These are phyloP conservation scores for Hirschfeldia incana DNA, from an alignment of 345 rosid species.

Conservation along the genomic window DNA sequence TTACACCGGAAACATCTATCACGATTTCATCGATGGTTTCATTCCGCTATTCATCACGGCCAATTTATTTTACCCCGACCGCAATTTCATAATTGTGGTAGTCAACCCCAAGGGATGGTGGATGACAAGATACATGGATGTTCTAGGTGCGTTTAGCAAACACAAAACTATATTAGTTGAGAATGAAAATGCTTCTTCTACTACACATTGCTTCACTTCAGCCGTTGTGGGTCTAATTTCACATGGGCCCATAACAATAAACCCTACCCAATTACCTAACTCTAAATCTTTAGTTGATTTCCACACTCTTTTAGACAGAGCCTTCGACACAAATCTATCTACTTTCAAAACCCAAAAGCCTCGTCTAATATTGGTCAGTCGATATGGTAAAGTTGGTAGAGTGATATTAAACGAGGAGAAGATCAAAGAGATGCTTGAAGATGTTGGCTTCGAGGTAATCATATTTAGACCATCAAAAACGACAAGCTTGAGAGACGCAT, in stretches of 20 bases:
- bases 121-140: conserved; percentile 49
- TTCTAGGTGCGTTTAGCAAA: conserved; percentile 45
- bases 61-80: conserved; percentile 37
- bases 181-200: conserved; percentile 42
- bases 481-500: conserved; percentile 39
- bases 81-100: conserved; percentile 53
- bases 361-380: conserved; percentile 41
- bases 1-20: conserved; percentile 67
- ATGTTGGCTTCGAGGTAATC: conserved; percentile 54
- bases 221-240: conserved; percentile 52
- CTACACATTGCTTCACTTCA: conserved; percentile 54
- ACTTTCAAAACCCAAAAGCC: background rate
- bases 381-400: conserved; percentile 34
- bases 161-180: conserved; percentile 46
- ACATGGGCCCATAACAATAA: conserved; percentile 50
- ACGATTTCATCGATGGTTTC: conserved; percentile 64
- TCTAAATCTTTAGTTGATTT: conserved; percentile 43
- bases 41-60: conserved; percentile 68
- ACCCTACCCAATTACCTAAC: conserved; percentile 42
- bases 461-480: conserved; percentile 35
- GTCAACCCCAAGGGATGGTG: conserved; percentile 53
- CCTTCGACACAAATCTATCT: conserved; percentile 24
- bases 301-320: conserved; percentile 42
- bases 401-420: conserved; percentile 43
- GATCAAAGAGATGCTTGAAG: conserved; percentile 29